Evolutionary conservation across 805 yeast genomes (phyloP).

Genomic region (Monosporozyma yasuniensis): DNA sequence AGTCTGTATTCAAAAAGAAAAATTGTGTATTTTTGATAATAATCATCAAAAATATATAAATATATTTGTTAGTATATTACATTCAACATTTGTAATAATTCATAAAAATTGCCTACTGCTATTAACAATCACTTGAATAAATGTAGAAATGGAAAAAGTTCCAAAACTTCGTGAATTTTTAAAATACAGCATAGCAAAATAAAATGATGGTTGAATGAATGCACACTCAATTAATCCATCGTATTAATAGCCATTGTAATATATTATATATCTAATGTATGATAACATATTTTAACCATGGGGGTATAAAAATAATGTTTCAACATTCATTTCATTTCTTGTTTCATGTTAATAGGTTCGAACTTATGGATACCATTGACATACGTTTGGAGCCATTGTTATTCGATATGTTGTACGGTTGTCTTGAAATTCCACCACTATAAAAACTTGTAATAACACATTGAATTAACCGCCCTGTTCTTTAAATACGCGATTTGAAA

Average conservation of each 20-base stretch:
- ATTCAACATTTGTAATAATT: constrained; percentile 8
- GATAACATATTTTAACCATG: background rate
- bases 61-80: constrained; percentile 17
- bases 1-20: constrained; percentile 43
- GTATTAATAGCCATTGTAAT: background rate
- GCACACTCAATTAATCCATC: background rate
- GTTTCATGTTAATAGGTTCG: constrained; percentile 3
- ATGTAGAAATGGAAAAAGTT: background rate
- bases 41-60: constrained; percentile 4
- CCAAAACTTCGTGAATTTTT: constrained; percentile 19
- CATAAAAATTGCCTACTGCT: constrained; percentile 29
- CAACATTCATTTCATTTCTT: background rate
- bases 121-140: constrained; percentile 30
- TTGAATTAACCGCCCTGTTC: background rate
- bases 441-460: background rate
- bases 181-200: constrained; percentile 25
- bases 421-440: background rate
- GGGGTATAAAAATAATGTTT: background rate
- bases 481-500: background rate
- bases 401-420: constrained; percentile 4
- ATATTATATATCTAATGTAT: background rate
- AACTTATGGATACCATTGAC: constrained; percentile 31
- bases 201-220: background rate
- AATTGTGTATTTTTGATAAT: too few species aligned
- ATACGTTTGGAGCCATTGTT: constrained; percentile 82